phyloP scores from a whole-genome alignment of 2,329 filamentous ascomycete genomes.

The Colletotrichum caudatum region DNA sequence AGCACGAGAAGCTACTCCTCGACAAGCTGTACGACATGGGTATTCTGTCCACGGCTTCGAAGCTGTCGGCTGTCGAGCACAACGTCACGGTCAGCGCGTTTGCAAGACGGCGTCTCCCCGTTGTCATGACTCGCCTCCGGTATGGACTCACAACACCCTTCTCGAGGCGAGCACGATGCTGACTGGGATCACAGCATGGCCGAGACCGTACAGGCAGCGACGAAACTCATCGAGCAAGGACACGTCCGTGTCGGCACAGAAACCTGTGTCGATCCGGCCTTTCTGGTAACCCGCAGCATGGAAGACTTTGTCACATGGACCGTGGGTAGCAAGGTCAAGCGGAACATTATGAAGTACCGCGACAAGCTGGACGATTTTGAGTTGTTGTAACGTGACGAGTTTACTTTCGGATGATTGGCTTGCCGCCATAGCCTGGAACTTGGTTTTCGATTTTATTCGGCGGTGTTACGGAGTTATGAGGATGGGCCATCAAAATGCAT shows the following conservation, averaged over 20 bases:
- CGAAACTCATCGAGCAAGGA: slow-evolving; percentile 91
- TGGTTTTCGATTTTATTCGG: slow-evolving; percentile 24
- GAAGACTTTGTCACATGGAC: slow-evolving; percentile 98
- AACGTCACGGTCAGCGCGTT: slow-evolving; percentile 91
- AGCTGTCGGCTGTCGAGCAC: slow-evolving; percentile 87
- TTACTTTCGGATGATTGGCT: slow-evolving; percentile 34
- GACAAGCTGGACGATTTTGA: slow-evolving; percentile 98
- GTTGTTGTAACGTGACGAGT: slow-evolving; percentile 69
- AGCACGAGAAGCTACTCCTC: slow-evolving; percentile 88
- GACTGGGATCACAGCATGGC: slow-evolving; percentile 72
- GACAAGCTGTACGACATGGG: slow-evolving; percentile 96
- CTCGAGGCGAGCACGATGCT: slow-evolving; percentile 4
- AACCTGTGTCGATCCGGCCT: slow-evolving; percentile 89
- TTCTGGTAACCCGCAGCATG: slow-evolving; percentile 87
- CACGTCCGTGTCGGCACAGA: slow-evolving; percentile 93
- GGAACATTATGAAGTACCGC: slow-evolving; percentile 93
- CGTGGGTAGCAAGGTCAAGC: slow-evolving; percentile 96
- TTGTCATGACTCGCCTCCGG: slow-evolving; percentile 88
- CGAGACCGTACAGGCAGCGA: slow-evolving; percentile 86
- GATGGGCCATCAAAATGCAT: slow-evolving; percentile 16
- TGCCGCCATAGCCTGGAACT: slow-evolving; percentile 26
- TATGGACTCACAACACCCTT: slow-evolving; percentile 4
- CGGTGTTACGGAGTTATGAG: slow-evolving; percentile 38
- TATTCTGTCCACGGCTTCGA: slow-evolving; percentile 79
- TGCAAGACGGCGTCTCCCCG: slow-evolving; percentile 83